Base-by-base conservation (phyloP, 164 flowering plant species). In the Chimonanthus salicifolius region DNA sequence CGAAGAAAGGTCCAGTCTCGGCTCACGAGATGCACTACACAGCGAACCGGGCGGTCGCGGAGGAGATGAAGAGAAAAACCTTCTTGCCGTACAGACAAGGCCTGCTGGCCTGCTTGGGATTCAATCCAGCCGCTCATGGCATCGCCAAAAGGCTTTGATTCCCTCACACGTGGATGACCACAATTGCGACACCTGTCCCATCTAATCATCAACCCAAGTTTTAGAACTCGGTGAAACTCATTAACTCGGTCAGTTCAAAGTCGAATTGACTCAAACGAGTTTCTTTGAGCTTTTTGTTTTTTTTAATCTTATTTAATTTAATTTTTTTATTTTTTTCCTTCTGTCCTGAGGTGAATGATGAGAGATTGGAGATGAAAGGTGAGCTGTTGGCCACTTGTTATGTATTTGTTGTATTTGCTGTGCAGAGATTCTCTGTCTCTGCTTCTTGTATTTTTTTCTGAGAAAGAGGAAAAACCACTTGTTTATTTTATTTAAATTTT, bases 21-120 rank as follows among this genome's bases (percentile, higher is more conserved):
- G 88, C 96, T 58, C 97, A 92, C 69, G 97, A 90, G 79, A 49
- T 84, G 80, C 97, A 88, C 77, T 92, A 90, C 83, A 85, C 88
- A 2, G 74, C 74, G 76, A 92, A 92, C 81, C 86, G 88, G 78
- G 97, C 97, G 2, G 91, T 73, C 1, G 82, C 98, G 0, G 88
- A 87, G 64, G 92, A 90, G 62, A 11, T 86, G 89, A 90, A 77
- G 88, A 94, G 82, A 84, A 92, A 84, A 58, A 92, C 98, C 0
- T 87, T 81, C 78, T 83, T 92, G 84, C 97, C 98, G 1, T 92
- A 92, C 84, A 89, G 85, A 69, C 90, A 85, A 60, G 92, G 97
- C 2, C 81, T 94, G 66, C 65, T 94, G 72, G 97, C 91, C 2
- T 77, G 91, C n/a, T 71, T 90, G 50, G 81, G 88, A 0, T 83